Base-by-base conservation (phyloP, 345 rosid genomes). In the Pseudoturritis turrita region DNA sequence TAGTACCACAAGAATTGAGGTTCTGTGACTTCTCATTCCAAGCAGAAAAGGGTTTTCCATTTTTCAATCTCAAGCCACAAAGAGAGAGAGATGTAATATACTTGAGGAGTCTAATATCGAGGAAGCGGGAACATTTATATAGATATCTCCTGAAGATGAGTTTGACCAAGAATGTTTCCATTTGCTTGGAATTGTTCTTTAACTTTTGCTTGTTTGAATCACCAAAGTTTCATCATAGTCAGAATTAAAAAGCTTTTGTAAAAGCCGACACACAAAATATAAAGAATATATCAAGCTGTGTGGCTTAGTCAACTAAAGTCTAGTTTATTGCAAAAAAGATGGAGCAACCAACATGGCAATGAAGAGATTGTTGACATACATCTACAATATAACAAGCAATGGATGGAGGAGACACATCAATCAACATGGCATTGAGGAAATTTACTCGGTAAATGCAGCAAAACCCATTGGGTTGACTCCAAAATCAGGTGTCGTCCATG, bases 141-240 rank as follows among this genome's bases (percentile, higher is more conserved):
- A 55, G 31, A 56, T 33, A 6, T 55, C n/a, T 43, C 18, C 33
- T 3, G 6, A 22, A 19, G 10, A 29, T 28, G n/a, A 43, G 22
- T 68, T 56, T 55, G 63, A 68, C 63, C 54, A 55, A 55, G 63
- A 55, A 59, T 47, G 66, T 54, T 68, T 55, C 72, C 5, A 22
- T 23, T 22, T 8, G 37, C 57, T 35, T 22, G 22, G 58, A 65
- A 65, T 14, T 14, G 33, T 65, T 65, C 70, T 12, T 33, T 33
- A 28, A 25, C 37, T 52, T 37, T 66, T 23, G 26, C 61, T 25
- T 52, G 71, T 52, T 50, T 50, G 37, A 52, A 53, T 53, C 29
- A 40, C 53, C 9, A 13, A 40, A 53, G 10, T 15, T 65, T 22
- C 12, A n/a, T 65, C 37, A 51, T 23, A n/a, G 13, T 67, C 18